A percentile compares a stretch with the other conserved stretches of the same genome.
phyloP scores from a whole-genome alignment of 2,329 filamentous ascomycete genomes.

The Colletotrichum sp. region DNA sequence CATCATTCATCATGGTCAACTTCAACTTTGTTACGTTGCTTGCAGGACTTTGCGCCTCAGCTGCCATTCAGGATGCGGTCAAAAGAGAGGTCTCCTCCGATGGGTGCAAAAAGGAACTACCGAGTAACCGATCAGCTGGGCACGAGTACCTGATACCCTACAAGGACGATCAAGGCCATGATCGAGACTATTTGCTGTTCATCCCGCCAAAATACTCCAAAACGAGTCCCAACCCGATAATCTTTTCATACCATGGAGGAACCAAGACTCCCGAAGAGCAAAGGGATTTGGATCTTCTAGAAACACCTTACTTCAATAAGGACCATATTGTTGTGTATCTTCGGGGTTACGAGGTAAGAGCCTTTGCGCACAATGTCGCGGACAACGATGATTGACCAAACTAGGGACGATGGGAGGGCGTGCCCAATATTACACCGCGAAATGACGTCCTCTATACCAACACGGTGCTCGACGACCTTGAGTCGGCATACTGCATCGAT shows the following conservation, averaged over 20 bases:
- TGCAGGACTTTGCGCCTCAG: background rate
- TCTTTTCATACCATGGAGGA: conserved; percentile 53
- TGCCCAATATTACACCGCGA: conserved; percentile 34
- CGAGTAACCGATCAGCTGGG: background rate
- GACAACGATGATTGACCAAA: background rate
- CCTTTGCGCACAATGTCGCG: too few species aligned
- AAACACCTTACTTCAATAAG: conserved; percentile 38
- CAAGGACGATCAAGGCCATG: conserved; percentile 26
- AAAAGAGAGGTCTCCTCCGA: background rate
- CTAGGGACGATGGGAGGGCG: conserved; percentile 45
- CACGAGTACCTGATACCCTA: conserved; percentile 27
- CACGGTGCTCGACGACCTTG: conserved; percentile 45
- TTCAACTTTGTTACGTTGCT: background rate
- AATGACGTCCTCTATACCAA: conserved; percentile 50
- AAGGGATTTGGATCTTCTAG: conserved; percentile 40
- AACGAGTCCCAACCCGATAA: conserved; percentile 42
- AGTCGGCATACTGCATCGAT: conserved; percentile 43
- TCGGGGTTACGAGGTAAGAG: conserved; percentile 41
- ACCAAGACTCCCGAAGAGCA: conserved; percentile 41
- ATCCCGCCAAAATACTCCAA: conserved; percentile 42
- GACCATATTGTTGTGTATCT: conserved; percentile 48
- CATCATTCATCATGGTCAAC: background rate
- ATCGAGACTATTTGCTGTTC: conserved; percentile 49
- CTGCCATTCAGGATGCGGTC: background rate
- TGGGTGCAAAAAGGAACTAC: background rate